Evolutionary conservation across 1,139 yeast genomes (phyloP).

Genomic region (Debaryomyces psychrophilus): DNA sequence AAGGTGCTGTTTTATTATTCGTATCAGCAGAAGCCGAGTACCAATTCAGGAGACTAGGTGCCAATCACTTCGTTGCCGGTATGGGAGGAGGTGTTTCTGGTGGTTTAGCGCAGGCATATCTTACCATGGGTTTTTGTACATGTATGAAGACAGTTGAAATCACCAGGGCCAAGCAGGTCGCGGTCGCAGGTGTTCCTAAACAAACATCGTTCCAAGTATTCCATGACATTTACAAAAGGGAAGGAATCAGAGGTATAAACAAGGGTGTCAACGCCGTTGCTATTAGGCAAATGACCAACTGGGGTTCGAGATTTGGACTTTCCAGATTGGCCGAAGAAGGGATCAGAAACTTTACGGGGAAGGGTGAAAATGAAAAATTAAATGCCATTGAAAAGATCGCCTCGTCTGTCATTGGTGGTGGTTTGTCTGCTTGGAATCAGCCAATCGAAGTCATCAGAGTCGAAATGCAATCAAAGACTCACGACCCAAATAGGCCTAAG

Average conservation of each 20-base stretch:
- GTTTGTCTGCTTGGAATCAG: slow-evolving; percentile 97
- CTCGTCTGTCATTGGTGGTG: slow-evolving; percentile 95
- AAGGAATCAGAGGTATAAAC: slow-evolving; percentile 92
- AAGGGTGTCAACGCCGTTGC: slow-evolving; percentile 99
- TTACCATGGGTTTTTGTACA: slow-evolving; percentile 97
- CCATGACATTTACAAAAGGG: slow-evolving; percentile 76
- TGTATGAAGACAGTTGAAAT: slow-evolving; percentile 98
- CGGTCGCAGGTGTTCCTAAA: slow-evolving; percentile 58
- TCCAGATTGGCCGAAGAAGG: slow-evolving; percentile 88
- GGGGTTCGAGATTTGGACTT: slow-evolving; percentile 97
- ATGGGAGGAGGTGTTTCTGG: slow-evolving; percentile 95
- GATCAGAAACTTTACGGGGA: slow-evolving; percentile 66
- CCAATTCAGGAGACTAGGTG: slow-evolving; percentile 64
- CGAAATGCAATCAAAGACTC: slow-evolving; percentile 94
- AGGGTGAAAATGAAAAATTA: slow-evolving; percentile 63
- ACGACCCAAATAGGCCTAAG: slow-evolving; percentile 93
- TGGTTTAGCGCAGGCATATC: slow-evolving; percentile 94
- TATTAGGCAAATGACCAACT: slow-evolving; percentile 95
- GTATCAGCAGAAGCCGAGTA: slow-evolving; percentile 94
- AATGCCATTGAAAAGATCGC: slow-evolving; percentile 77
- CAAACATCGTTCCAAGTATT: slow-evolving; percentile 87
- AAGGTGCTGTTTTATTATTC: slow-evolving; percentile 95
- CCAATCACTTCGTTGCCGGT: slow-evolving; percentile 77
- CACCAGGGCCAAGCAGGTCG: slow-evolving; percentile 83
- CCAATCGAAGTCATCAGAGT: slow-evolving; percentile 97